Evolutionary conservation across 257 asterid species (phyloP).

Genomic region (Coffea canephora): DNA sequence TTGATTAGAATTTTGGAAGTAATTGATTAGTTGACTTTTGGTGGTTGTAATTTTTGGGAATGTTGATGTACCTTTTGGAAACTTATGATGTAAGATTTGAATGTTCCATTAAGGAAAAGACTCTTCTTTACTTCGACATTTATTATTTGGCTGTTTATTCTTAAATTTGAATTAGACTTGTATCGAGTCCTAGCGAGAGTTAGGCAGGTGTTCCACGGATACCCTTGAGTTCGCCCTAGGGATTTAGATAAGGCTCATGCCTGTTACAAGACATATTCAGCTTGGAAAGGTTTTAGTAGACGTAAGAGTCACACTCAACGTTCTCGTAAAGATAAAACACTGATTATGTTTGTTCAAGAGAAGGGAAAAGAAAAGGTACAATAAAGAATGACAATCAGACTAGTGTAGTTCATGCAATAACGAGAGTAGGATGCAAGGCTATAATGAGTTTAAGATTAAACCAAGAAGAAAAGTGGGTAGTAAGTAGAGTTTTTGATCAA

Average conservation of each 20-base stretch:
- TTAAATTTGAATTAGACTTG: too few species aligned
- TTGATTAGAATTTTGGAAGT: too few species aligned
- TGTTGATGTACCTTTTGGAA: too few species aligned
- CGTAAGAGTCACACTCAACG: not conserved
- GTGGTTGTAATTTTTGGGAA: too few species aligned
- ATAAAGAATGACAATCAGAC: not conserved
- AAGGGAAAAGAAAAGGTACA: not conserved
- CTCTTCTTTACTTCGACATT: too few species aligned
- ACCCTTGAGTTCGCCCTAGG: too few species aligned
- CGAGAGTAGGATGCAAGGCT: not conserved
- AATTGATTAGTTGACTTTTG: too few species aligned
- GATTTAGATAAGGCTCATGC: not conserved
- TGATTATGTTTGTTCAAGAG: not conserved
- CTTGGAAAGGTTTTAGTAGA: not conserved
- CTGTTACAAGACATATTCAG: not conserved
- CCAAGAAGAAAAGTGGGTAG: not conserved
- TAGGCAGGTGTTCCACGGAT: too few species aligned
- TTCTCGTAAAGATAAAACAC: not conserved
- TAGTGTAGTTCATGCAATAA: not conserved
- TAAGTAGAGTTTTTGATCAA: not conserved
- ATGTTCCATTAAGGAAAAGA: too few species aligned
- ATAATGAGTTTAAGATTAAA: not conserved
- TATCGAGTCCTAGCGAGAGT: too few species aligned
- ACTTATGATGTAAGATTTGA: too few species aligned
- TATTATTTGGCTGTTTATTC: too few species aligned